These are phyloP conservation scores for Globisporangium recalcitrans DNA, from an alignment of 352 stramenopile genomes.

Conservation along the genomic window DNA sequence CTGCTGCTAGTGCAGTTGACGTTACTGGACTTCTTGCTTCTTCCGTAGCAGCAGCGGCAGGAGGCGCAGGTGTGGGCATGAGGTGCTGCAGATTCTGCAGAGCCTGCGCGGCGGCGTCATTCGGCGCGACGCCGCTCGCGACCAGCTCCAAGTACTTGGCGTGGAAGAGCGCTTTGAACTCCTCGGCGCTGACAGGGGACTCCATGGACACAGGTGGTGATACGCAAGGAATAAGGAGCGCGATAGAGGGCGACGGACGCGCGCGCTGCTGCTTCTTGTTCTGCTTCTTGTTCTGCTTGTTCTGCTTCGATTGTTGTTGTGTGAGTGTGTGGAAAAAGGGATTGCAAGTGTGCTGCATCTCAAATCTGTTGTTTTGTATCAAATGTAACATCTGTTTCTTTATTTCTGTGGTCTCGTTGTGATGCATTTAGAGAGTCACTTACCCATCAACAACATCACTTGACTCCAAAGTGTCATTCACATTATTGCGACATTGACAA, in stretches of 20 bases:
- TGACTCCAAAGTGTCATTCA: background rate
- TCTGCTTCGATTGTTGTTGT: background rate
- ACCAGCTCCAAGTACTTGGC: slow-evolving; percentile 45
- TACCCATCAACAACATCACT: background rate
- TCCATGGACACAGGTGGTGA: background rate
- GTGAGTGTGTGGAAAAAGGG: background rate
- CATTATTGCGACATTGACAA: slow-evolving; percentile 14
- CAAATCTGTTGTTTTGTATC: background rate
- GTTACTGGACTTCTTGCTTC: background rate
- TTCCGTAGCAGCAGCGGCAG: background rate
- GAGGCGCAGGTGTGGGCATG: slow-evolving; percentile 5
- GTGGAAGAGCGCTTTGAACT: slow-evolving; percentile 46
- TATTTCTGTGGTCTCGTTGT: too few species aligned
- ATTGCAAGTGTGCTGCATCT: too few species aligned
- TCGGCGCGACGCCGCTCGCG: slow-evolving; percentile 45
- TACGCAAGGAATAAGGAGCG: background rate
- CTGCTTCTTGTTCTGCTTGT: background rate
- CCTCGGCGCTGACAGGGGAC: slow-evolving; percentile 12
- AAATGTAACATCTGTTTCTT: too few species aligned
- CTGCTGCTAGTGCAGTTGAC: background rate
- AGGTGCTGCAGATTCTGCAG: slow-evolving; percentile 49
- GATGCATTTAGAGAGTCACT: too few species aligned
- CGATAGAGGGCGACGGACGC: background rate
- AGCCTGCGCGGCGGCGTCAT: slow-evolving; percentile 51
- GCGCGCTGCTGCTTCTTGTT: background rate